Evolutionary conservation across 2,329 filamentous ascomycete species (phyloP).

Genomic region (Ascochyta koolunga): DNA sequence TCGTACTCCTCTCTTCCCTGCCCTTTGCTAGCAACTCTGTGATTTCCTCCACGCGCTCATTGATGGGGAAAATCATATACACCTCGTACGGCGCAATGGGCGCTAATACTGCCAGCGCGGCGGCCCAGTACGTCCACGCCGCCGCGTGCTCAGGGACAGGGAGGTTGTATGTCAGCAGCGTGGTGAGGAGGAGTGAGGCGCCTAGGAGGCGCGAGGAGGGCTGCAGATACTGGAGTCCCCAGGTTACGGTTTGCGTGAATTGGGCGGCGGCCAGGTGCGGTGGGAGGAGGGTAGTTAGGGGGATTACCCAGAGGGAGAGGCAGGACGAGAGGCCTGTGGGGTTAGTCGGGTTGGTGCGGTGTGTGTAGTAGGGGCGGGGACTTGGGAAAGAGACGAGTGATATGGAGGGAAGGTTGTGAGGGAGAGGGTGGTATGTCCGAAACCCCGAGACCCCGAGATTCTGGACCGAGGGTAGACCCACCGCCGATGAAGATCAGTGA

Average conservation of each 20-base stretch:
- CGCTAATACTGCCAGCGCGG: neutral
- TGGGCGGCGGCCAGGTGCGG: neutral
- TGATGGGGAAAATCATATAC: conserved; percentile 10
- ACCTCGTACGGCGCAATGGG: conserved; percentile 15
- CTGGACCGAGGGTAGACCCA: neutral
- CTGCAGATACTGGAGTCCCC: conserved; percentile 12
- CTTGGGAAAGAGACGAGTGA: no score
- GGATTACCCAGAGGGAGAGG: conserved; percentile 14
- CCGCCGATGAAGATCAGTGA: conserved; percentile 11
- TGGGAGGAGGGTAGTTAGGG: conserved; percentile 4
- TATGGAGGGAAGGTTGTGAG: no score
- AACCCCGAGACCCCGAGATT: no score
- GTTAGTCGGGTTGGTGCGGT: neutral
- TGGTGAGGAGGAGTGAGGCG: neutral
- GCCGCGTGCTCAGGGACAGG: neutral
- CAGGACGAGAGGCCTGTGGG: conserved; percentile 13
- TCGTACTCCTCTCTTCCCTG: neutral
- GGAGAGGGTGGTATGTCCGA: no score
- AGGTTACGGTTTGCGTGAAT: conserved; percentile 11
- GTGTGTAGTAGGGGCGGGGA: no score
- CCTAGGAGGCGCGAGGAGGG: conserved; percentile 6
- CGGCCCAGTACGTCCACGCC: conserved; percentile 4
- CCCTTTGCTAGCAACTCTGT: neutral
- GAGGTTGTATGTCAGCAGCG: neutral
- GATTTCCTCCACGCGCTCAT: conserved; percentile 11